These are phyloP conservation scores for Linnemannia elongata DNA, from an alignment of 192 early-diverging fungal genomes.

Conservation along the genomic window DNA sequence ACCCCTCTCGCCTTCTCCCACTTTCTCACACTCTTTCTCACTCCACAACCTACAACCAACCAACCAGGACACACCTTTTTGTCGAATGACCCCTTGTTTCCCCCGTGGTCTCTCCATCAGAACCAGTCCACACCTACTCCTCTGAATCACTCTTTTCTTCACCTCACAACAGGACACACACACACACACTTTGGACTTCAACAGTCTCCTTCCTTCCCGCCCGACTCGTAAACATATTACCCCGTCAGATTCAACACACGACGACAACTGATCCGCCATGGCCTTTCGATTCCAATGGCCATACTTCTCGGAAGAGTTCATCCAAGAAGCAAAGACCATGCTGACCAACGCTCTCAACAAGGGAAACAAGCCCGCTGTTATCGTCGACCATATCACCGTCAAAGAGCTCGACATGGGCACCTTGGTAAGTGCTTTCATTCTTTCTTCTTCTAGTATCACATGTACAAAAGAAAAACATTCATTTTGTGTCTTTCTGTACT, in stretches of 20 bases:
- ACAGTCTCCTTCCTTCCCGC: background rate
- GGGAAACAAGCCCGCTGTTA: conserved; percentile 91
- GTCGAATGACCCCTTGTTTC: background rate
- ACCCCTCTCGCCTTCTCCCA: background rate
- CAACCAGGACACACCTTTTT: too few species aligned
- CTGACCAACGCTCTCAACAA: conserved; percentile 95
- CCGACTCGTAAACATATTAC: background rate
- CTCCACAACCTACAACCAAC: background rate
- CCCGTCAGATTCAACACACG: background rate
- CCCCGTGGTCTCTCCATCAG: background rate
- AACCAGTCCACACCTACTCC: background rate
- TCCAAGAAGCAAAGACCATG: conserved; percentile 86
- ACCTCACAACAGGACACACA: background rate
- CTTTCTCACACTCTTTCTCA: background rate
- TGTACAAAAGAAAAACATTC: background rate
- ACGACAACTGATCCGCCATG: conserved; percentile 64
- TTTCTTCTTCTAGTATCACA: background rate
- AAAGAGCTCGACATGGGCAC: conserved; percentile 98
- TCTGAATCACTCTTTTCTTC: background rate
- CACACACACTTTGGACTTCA: conserved; percentile 7
- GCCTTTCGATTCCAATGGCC: conserved; percentile 99
- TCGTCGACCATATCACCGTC: conserved; percentile 92
- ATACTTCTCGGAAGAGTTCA: conserved; percentile 88
- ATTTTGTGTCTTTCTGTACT: too few species aligned
- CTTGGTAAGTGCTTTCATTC: conserved; percentile 55